Evolutionary conservation across 2,329 filamentous ascomycete genomes (phyloP).

Genomic region (Colletotrichum salicis): DNA sequence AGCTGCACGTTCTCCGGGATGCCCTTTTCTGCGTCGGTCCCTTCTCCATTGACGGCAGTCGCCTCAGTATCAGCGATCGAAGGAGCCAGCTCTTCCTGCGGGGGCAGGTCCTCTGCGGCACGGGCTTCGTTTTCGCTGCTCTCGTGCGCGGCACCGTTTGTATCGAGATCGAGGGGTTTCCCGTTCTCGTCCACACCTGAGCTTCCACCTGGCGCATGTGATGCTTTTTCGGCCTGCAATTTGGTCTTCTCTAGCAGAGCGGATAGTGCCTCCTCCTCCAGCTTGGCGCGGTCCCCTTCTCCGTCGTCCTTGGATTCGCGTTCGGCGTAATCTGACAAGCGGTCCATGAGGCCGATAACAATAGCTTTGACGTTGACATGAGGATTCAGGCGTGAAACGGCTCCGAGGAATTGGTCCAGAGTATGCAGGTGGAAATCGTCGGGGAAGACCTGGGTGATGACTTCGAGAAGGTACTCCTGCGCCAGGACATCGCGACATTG

Average conservation of each 20-base stretch:
- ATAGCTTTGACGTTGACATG: constrained; percentile 98
- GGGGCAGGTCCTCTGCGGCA: constrained; percentile 15
- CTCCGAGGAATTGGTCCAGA: constrained; percentile 91
- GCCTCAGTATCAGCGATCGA: constrained; percentile 59
- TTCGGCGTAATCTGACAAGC: constrained; percentile 93
- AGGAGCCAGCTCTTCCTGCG: constrained; percentile 45
- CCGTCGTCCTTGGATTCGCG: constrained; percentile 80
- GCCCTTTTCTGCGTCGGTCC: constrained; percentile 52
- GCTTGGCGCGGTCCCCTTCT: constrained; percentile 76
- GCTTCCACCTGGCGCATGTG: constrained; percentile 37
- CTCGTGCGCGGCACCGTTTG: constrained; percentile 24
- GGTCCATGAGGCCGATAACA: constrained; percentile 97
- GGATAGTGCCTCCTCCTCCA: constrained; percentile 85
- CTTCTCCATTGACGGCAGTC: constrained; percentile 58
- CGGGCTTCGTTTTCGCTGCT: constrained; percentile 31
- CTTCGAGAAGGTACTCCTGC: constrained; percentile 96
- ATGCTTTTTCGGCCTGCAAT: constrained; percentile 62
- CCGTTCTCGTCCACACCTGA: constrained; percentile 8
- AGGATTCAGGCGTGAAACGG: constrained; percentile 91
- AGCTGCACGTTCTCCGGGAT: constrained; percentile 85
- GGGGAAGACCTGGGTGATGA: constrained; percentile 98
- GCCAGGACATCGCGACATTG: constrained; percentile 97
- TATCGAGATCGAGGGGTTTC: constrained; percentile 36
- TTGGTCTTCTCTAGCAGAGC: constrained; percentile 82
- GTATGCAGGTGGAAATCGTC: constrained; percentile 99